Conservation (phyloP, 106 monocot species). For the Allium cepa region DNA sequence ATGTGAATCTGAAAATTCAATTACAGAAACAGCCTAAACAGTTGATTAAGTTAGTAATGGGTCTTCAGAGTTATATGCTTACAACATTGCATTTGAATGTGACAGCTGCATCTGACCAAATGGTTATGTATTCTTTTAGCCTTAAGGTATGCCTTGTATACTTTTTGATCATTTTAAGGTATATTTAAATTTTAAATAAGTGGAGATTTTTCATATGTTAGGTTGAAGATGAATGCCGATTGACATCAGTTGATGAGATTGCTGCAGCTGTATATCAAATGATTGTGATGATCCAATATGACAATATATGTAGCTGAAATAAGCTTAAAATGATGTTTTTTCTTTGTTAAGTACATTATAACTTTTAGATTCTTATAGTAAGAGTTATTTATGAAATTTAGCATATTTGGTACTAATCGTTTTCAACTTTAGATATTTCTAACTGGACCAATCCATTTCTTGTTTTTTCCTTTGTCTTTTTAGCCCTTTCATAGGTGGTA, state of each 20-base stretch:
- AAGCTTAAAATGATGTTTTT: not conserved
- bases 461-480: too few relatives aligned
- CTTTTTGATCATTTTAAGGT: not conserved
- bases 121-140: constrained; percentile 74
- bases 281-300: constrained; percentile 30
- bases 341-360: too few relatives aligned
- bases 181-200: too few relatives aligned
- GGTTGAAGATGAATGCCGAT: constrained; percentile 50
- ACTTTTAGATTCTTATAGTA: too few relatives aligned
- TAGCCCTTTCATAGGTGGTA: too few relatives aligned
- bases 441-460: too few relatives aligned
- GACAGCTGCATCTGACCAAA: constrained; percentile 34
- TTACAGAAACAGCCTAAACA: constrained; percentile 48
- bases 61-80: constrained; percentile 53
- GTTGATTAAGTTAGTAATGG: constrained; percentile 49
- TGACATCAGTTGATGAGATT: constrained; percentile 42
- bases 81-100: constrained; percentile 76
- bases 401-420: too few relatives aligned
- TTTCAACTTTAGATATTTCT: too few relatives aligned
- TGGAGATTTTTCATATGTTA: not conserved
- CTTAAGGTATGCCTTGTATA: constrained; percentile 50
- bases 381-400: too few relatives aligned
- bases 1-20: constrained; percentile 76
- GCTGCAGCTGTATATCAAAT: constrained; percentile 37
- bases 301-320: constrained; percentile 1